phyloP scores from a whole-genome alignment of 2,329 filamentous ascomycete genomes.

The Fusarium neocosmosporiellum region DNA sequence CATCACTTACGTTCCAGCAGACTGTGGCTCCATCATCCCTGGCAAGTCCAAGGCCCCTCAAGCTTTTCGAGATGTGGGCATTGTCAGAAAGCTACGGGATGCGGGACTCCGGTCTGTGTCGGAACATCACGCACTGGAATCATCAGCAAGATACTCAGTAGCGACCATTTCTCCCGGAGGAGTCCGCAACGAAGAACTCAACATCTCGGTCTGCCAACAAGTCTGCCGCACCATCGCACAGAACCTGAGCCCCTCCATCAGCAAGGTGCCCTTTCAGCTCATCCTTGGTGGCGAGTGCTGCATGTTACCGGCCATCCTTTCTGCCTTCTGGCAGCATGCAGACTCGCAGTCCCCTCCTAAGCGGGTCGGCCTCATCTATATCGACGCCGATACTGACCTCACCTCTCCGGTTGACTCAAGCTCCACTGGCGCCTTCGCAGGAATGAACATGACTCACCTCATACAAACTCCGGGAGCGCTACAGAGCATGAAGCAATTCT shows the following conservation, averaged over 20 bases:
- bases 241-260: background rate
- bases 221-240: constrained; percentile 6
- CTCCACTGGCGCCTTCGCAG: constrained; percentile 34
- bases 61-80: constrained; percentile 28
- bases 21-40: constrained; percentile 37
- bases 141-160: constrained; percentile 15
- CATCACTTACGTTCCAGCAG: constrained; percentile 35
- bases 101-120: background rate
- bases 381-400: constrained; percentile 38
- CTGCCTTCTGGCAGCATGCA: constrained; percentile 22
- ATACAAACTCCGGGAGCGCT: constrained; percentile 17
- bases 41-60: constrained; percentile 39
- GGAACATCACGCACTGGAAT: constrained; percentile 19
- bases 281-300: constrained; percentile 35
- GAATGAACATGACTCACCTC: constrained; percentile 38
- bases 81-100: constrained; percentile 1
- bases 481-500: constrained; percentile 30
- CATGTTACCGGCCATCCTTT: constrained; percentile 31
- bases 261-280: constrained; percentile 19
- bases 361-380: constrained; percentile 36
- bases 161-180: constrained; percentile 11
- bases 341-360: background rate
- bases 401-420: constrained; percentile 26
- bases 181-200: constrained; percentile 26
- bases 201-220: constrained; percentile 25